Percentiles rank a stretch among this genome's conserved stretches.
phyloP scores from a whole-genome alignment of 2,329 filamentous ascomycete genomes.

The Diaporthe citri region DNA sequence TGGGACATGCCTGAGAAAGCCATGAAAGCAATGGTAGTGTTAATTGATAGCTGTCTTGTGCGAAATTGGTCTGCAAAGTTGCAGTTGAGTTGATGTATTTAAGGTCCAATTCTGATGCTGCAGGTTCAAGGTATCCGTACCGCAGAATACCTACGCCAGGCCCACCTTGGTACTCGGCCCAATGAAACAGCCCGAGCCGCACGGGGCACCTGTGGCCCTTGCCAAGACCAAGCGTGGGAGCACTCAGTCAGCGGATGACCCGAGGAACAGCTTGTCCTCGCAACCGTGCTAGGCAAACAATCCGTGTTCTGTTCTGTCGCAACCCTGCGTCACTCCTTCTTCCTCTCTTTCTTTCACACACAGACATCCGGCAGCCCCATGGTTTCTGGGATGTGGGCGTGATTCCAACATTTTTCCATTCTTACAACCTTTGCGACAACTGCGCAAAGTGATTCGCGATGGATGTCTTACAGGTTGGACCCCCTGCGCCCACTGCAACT shows the following conservation, averaged over 20 bases:
- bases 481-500: neutral
- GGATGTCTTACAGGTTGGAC: constrained; percentile 53
- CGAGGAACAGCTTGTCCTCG: constrained; percentile 41
- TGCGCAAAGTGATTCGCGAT: constrained; percentile 43
- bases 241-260: constrained; percentile 31
- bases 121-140: no score
- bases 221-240: constrained; percentile 25
- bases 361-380: constrained; percentile 1
- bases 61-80: neutral
- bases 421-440: constrained; percentile 35
- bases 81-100: neutral
- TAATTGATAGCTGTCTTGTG: neutral
- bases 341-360: neutral
- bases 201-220: constrained; percentile 17
- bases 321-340: constrained; percentile 27
- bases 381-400: constrained; percentile 34
- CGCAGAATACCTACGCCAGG: no score
- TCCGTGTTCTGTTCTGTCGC: constrained; percentile 14
- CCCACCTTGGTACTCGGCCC: neutral
- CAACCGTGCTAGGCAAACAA: neutral
- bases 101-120: neutral
- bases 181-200: constrained; percentile 30
- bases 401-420: constrained; percentile 26
- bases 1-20: no score
- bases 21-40: neutral